Base-by-base conservation (phyloP, 208 protist genomes). In the Leishmania martiniquensis region DNA sequence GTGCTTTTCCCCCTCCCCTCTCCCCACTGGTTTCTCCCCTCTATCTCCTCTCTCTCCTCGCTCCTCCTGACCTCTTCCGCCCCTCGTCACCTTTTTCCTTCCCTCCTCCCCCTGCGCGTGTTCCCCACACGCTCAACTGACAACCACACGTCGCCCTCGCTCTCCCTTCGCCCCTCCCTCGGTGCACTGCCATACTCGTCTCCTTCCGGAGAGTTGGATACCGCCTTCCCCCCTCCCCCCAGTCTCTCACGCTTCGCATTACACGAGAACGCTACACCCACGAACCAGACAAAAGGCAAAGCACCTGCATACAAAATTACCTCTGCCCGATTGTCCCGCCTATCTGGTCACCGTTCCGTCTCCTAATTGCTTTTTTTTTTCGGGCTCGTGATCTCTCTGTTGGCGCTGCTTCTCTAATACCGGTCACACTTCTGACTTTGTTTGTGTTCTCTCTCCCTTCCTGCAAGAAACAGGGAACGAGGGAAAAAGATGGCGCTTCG, bases 401-500 rank as follows among this genome's bases (percentile, higher is more conserved):
- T 66, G n/a, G 12, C 39, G 20, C 67, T 44, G 22, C 42, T 42
- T 39, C 29, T n/a, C 39, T 32, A 34, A 25, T 34, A n/a, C 51
- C 47, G 65, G 65, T 37, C 55, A 45, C 15, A 47, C 60, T 73
- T 57, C 70, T 71, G 42, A 73, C 4, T 63, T 69, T 72, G 63
- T 45, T 74, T 81, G 65, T 44, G 66, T 37, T 74, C 47, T 44
- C 54, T 60, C 20, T 34, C 10, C 70, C 12, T 25, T 15, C 1
- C 52, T 22, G 13, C 15, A 34, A 42, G 20, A 45, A 71, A 15
- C 37, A 34, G 0, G 42, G 29, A 44, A 29, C 20, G 29, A 5
- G 22, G n/a, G 44, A n/a, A 49, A 5, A 93, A 67, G 52, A 99
- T 99, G 97, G 96, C 97, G 68, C 92, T 98, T 78, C 95, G 93